phyloP scores from a whole-genome alignment of 148 eudicot species.

The Drosera capensis region DNA sequence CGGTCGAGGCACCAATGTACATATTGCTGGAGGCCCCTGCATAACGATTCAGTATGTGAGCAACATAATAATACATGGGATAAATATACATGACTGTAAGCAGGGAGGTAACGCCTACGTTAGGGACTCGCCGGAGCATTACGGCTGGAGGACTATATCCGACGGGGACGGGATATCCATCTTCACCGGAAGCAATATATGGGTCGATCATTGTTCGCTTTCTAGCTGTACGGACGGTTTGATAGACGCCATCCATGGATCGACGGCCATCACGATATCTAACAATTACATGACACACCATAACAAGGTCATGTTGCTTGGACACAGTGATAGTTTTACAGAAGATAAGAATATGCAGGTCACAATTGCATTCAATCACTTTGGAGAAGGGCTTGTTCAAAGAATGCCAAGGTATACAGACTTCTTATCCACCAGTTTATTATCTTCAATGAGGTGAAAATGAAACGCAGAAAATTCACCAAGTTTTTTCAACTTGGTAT shows the following conservation, averaged over 20 bases:
- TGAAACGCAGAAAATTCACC: neutral
- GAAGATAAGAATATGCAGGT: constrained; percentile 61
- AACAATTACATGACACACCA: constrained; percentile 54
- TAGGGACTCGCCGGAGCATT: constrained; percentile 36
- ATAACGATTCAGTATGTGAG: constrained; percentile 47
- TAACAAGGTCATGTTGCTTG: constrained; percentile 55
- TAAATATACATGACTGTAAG: constrained; percentile 40
- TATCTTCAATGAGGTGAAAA: too few species aligned
- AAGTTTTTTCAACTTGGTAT: neutral
- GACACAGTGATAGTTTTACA: constrained; percentile 31
- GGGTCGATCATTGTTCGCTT: constrained; percentile 55
- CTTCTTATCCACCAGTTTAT: too few species aligned
- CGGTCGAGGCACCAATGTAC: constrained; percentile 45
- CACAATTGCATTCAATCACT: constrained; percentile 63
- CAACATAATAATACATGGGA: constrained; percentile 45
- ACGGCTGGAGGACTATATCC: constrained; percentile 43
- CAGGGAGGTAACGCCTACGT: constrained; percentile 35
- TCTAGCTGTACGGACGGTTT: constrained; percentile 44
- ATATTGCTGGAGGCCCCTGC: constrained; percentile 58
- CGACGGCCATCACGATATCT: constrained; percentile 54
- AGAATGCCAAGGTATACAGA: constrained; percentile 87
- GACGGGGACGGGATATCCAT: constrained; percentile 64
- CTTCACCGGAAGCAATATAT: constrained; percentile 39
- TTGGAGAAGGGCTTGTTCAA: constrained; percentile 68
- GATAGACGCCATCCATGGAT: constrained; percentile 48